Evolutionary conservation across 768 basidiomycete genomes (phyloP), one percentile per base, ranked within the genome.

Genomic region (Boletus reticuloceps): DNA sequence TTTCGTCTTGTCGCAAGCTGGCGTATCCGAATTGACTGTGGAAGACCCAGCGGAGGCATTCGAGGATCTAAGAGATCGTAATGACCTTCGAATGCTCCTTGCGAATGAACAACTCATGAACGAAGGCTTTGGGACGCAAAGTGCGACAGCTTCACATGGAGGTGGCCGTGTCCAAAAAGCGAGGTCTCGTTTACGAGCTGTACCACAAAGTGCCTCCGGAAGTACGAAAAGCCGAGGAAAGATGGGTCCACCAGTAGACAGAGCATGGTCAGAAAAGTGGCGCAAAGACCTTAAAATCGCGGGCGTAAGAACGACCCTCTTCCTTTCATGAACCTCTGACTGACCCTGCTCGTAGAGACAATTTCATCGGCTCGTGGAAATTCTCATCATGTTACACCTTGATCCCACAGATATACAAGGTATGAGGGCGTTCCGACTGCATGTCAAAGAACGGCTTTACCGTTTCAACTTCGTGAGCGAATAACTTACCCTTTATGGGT

Each of bases 1-100:
- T 65, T 82, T 91, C 64, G 80, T 90, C 19, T 69, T 89, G 41
- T 74, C 80, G 14, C 81, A 81, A 46, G 77, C 85, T 2, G 74
- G 81, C 47, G 82, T 96, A 38, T 86, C 89, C n/a, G 96, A 98
- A 70, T 74, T 98, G 40, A 97, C 94, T 2, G 91, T 99, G 20
- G 97, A 99, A 73, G 97, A 99, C 69, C 97, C 97, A 2, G 94
- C 94, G 0, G 97, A 99, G 73, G 91, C 92, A 11, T 98, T 99
- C 66, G 96, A 98, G 69, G 97, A 98, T 69, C 79, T 98, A 41
- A 79, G 96, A 34, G 97, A 98, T 73, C 87, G 91, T 51, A 90
- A 89, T 61, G 97, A 99, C 69, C 78, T 98, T 19, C 75, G 80
- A 58, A 89, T 89, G 81, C 77, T 98, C 19, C 77, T 91, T 14